Base-by-base conservation (phyloP, 1,139 yeast genomes). In the Yamadazyma blattariae region DNA sequence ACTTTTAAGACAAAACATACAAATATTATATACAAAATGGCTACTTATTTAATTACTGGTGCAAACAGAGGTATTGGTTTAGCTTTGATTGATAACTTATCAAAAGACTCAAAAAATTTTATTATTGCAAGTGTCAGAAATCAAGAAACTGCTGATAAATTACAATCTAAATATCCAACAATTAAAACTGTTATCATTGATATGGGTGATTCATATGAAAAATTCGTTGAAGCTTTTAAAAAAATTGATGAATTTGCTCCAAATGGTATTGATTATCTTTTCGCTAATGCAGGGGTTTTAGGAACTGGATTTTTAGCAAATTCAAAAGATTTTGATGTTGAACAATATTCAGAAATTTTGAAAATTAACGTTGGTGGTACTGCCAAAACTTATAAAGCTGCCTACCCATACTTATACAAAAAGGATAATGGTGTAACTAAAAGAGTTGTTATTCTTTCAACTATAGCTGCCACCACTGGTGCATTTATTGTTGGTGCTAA, bases 31-130 rank as follows among this genome's bases (percentile, higher is more conserved):
- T 5, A 25, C 12, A 30, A 30, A 8, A 27, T 27, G 30, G 29
- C 36, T 14, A 40, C 40, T 26, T 51, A 54, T 38, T 44, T 57
- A 13, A 38, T 57, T 23, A 45, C 52, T 10, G 63, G 60, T 25
- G 57, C 56, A 16, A 59, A 55, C 39, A 47, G 61, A 33, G 67
- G 68, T 4, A 51, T 62, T 32, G 68, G 67, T 1, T 40, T 47
- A 19, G 54, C 48, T 12, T 34, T 59, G 8, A 61, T 51, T 11
- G 46, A 44, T 24, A 48, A 45, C 25, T 40, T 59, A 7, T 34
- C 56, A 9, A 25, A 27, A n/a, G 35, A 41, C 16, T 33, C 53
- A 3, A 37, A 38, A 9, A 53, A 52, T 32, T 40, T 35, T 10
- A 61, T 63, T 16, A 52, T 61, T 43, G 36, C 30, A 10, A 33